A percentile compares a stretch with the other conserved stretches of the same genome.
Conservation (phyloP, 2,329 filamentous ascomycete genomes). For the Emergomyces africanus region DNA sequence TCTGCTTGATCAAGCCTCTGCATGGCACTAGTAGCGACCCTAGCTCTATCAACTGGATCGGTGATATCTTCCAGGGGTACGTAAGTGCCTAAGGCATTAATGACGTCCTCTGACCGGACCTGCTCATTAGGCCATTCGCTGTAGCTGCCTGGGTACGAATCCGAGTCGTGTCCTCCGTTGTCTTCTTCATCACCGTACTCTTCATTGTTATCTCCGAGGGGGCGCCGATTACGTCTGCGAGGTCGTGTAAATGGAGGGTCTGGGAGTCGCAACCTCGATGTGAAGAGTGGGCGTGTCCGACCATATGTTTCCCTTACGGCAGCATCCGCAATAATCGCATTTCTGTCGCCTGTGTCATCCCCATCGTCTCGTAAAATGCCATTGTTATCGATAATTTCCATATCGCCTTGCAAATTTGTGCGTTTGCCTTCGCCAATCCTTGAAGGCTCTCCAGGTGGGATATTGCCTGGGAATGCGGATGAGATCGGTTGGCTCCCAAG, state of each 20-base stretch:
- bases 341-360: conserved; percentile 47
- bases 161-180: conserved; percentile 2
- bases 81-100: conserved; percentile 29
- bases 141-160: conserved; percentile 17
- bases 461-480: conserved; percentile 59
- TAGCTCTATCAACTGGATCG: conserved; percentile 29
- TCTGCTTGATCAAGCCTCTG: conserved; percentile 28
- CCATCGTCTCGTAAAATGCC: conserved; percentile 48
- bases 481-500: conserved; percentile 64
- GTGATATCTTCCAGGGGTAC: conserved; percentile 31
- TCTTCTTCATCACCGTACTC: conserved; percentile 14
- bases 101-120: conserved; percentile 29
- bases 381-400: conserved; percentile 49
- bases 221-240: conserved; percentile 3
- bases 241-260: conserved; percentile 3
- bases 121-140: conserved; percentile 28
- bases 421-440: conserved; percentile 54
- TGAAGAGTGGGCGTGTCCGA: conserved; percentile 12
- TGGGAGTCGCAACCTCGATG: conserved; percentile 9
- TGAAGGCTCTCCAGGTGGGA: conserved; percentile 50
- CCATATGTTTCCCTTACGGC: conserved; percentile 26
- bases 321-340: conserved; percentile 45
- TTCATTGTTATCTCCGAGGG: conserved; percentile 4
- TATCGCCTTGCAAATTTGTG: conserved; percentile 49
- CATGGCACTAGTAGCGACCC: conserved; percentile 26